A percentile compares a stretch with the other conserved stretches of the same genome.
phyloP scores from a whole-genome alignment of 2,329 filamentous ascomycete species.

The Neobulgaria alba region DNA sequence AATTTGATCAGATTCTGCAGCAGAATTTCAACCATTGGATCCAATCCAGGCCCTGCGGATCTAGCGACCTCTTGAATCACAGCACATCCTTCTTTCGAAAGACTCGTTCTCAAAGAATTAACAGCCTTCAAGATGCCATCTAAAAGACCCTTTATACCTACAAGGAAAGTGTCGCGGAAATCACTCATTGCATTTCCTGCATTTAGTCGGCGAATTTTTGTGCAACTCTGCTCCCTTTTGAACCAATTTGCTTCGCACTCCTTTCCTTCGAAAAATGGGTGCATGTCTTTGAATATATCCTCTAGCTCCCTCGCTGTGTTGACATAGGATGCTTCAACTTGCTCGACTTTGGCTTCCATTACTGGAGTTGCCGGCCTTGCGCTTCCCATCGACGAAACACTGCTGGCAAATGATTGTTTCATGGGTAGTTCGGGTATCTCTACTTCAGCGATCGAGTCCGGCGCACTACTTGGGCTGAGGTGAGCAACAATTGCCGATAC shows the following conservation, averaged over 20 bases:
- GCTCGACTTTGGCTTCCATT: conserved; percentile 56
- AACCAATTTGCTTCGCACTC: conserved; percentile 91
- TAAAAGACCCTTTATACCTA: conserved; percentile 62
- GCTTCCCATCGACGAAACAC: conserved; percentile 37
- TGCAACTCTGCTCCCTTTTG: conserved; percentile 71
- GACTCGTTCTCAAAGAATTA: conserved; percentile 77
- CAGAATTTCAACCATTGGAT: conserved; percentile 82
- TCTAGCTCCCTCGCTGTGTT: conserved; percentile 84
- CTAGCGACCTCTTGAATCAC: conserved; percentile 78
- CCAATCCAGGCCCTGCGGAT: conserved; percentile 67
- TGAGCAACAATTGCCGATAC: conserved; percentile 71
- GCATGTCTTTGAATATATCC: conserved; percentile 76
- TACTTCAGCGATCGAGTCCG: conserved; percentile 12
- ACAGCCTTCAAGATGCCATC: conserved; percentile 85
- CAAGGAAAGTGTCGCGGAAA: conserved; percentile 62
- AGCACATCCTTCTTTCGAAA: conserved; percentile 78
- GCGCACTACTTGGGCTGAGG: conserved; percentile 45
- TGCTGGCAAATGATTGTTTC: conserved; percentile 40
- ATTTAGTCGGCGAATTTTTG: conserved; percentile 67
- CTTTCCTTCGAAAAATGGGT: conserved; percentile 71
- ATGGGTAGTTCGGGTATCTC: conserved; percentile 30
- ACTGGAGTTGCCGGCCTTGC: conserved; percentile 49
- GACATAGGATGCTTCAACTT: conserved; percentile 73
- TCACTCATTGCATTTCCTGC: conserved; percentile 78
- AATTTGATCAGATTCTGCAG: conserved; percentile 87